These are phyloP conservation scores for Epichloe gansuensis DNA, from an alignment of 2,329 filamentous ascomycete species.

Conservation along the genomic window DNA sequence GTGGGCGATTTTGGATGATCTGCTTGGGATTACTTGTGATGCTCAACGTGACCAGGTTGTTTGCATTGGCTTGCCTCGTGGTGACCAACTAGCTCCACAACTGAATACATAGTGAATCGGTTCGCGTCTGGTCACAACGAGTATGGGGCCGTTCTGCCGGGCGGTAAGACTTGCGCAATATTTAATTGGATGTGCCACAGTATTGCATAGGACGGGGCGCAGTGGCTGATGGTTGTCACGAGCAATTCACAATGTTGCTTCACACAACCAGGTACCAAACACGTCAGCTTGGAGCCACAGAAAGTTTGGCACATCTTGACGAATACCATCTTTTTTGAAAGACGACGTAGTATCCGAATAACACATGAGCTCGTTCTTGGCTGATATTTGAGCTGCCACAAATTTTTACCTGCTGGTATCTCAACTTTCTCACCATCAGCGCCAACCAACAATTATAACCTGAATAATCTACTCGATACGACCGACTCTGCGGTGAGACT, in stretches of 20 bases:
- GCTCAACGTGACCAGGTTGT: not conserved
- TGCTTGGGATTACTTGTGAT: not conserved
- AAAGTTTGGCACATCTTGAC: not conserved
- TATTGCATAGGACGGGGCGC: constrained; percentile 7
- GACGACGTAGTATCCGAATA: not conserved
- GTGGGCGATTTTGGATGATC: not conserved
- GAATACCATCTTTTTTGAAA: not conserved
- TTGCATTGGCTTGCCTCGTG: not conserved
- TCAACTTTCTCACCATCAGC: not conserved
- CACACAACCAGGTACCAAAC: not conserved
- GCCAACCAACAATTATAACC: not conserved
- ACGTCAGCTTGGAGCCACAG: not conserved
- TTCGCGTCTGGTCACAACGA: too few species aligned
- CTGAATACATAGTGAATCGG: constrained; percentile 4
- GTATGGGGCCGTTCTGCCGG: constrained; percentile 20
- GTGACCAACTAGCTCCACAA: constrained; percentile 2
- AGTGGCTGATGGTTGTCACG: not conserved
- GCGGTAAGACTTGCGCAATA: constrained; percentile 17
- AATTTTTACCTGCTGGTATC: not conserved
- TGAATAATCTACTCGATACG: not conserved
- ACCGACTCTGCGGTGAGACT: not conserved
- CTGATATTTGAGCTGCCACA: not conserved
- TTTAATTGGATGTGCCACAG: not conserved
- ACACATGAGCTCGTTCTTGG: not conserved
- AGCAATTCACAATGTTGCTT: not conserved